Evolutionary conservation across 108 stramenopile species (phyloP), one percentile per base, ranked within the genome.

Genomic region (Cyclotella sp.): DNA sequence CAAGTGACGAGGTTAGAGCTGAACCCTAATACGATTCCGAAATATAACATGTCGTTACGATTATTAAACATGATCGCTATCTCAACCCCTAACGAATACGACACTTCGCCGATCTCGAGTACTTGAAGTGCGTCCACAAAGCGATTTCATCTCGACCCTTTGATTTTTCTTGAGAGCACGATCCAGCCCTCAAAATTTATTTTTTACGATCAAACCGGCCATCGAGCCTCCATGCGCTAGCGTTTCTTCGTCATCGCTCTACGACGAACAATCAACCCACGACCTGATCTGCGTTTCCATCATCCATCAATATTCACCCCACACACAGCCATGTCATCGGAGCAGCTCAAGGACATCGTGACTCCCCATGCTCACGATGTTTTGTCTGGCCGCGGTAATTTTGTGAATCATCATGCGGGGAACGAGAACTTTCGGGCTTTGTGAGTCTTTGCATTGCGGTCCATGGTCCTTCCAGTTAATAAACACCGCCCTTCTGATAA

Each of bases 401-500:
- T 87, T 49, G 91, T 94, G 34, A 94, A 94, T 75, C 89, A 92
- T 59, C 93, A 94, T 73, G 68, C 86, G 1, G 93, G 93, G 21
- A 93, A 93, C 68, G 90, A 93, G 54, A 71, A 91, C 72, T 93
- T 93, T 77, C 89, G 93, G 21, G 76, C 73, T 30, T 70, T 93
- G 55, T 76, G 47, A 76, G 76, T 74, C 13, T 18, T 0, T 13
- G 18, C n/a, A n/a, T 34, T 24, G 51, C 13, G 18, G 30, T 55
- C 16, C 19, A 34, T 34, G 34, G 34, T 34, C 34, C 34, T 34
- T 34, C 6, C 34, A 2, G 34, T 34, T 2, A 34, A 34, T 34
- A 6, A 5, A 34, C 34, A 34, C 34, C 34, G 34, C 51, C 60
- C 1, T 45, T 59, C 14, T 30, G 9, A 24, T 4, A 40, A 30